Evolutionary conservation across 306 rosid species (phyloP).

Genomic region (Glycine latifolia): DNA sequence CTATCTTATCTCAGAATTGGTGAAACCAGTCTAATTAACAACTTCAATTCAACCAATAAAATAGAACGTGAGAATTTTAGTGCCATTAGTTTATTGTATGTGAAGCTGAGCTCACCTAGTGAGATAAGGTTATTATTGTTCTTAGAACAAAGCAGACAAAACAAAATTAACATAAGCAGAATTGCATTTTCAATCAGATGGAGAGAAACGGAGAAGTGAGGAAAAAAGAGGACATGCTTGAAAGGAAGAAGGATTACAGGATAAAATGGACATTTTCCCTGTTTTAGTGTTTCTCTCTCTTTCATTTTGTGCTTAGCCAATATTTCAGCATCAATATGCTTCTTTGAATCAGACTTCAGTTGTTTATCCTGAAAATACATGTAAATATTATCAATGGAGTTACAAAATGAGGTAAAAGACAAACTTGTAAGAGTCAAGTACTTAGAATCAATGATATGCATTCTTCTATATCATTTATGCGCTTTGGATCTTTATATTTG

Average conservation of each 20-base stretch:
- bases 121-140: too few relatives aligned
- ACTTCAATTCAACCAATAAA: too few relatives aligned
- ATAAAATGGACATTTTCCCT: constrained; percentile 78
- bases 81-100: too few relatives aligned
- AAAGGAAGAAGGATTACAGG: constrained; percentile 53
- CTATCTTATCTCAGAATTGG: too few relatives aligned
- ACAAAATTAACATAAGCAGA: constrained; percentile 1
- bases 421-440: constrained; percentile 27
- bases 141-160: not conserved
- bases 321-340: constrained; percentile 58
- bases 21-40: too few relatives aligned
- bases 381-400: constrained; percentile 4
- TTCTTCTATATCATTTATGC: constrained; percentile 59
- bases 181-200: constrained; percentile 18
- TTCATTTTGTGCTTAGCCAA: constrained; percentile 75
- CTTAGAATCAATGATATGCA: constrained; percentile 73
- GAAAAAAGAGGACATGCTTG: not conserved
- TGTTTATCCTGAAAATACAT: constrained; percentile 70
- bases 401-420: not conserved
- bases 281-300: constrained; percentile 80
- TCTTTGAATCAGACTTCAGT: constrained; percentile 58
- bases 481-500: constrained; percentile 59
- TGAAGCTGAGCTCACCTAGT: too few relatives aligned
- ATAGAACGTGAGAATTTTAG: too few relatives aligned
- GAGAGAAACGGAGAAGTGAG: not conserved